Percentiles rank a stretch among this genome's conserved stretches.
Evolutionary conservation across 1,284 basidiomycete species (phyloP).

Genomic region (Cystobasidiaceae sp.): DNA sequence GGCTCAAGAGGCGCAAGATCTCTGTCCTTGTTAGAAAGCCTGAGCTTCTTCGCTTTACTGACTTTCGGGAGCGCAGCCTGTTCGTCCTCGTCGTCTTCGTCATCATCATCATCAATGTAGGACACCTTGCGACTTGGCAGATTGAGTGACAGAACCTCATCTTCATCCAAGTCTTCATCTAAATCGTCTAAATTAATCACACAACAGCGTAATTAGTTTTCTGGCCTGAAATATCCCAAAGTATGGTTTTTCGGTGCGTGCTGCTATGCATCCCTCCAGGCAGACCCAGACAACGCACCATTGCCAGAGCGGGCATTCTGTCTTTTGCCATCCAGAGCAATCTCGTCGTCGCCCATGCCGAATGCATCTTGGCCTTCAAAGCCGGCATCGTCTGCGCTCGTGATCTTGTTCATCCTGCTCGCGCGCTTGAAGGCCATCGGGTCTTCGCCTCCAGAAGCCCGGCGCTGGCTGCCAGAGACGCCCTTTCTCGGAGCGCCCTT

Average conservation of each 20-base stretch:
- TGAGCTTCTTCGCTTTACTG: not conserved
- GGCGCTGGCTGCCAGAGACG: slow-evolving; percentile 3
- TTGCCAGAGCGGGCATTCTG: slow-evolving; percentile 7
- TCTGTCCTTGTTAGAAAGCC: slow-evolving; percentile 30
- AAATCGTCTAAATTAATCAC: slow-evolving; percentile 31
- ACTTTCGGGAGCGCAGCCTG: not conserved
- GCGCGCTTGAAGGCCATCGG: slow-evolving; percentile 14
- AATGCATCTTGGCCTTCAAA: slow-evolving; percentile 29
- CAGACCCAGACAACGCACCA: not conserved
- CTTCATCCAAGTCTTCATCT: slow-evolving; percentile 28
- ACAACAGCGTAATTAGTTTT: too few relatives aligned
- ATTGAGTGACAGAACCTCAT: slow-evolving; percentile 14
- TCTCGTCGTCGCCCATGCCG: slow-evolving; percentile 23
- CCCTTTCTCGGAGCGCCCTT: slow-evolving; percentile 11
- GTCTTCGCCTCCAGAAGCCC: not conserved
- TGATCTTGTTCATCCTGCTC: slow-evolving; percentile 23
- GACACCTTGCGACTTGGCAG: slow-evolving; percentile 14
- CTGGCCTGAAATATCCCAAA: too few relatives aligned
- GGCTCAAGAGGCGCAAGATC: slow-evolving; percentile 17
- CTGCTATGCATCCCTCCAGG: not conserved
- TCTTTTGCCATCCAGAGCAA: slow-evolving; percentile 6
- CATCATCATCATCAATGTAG: slow-evolving; percentile 20
- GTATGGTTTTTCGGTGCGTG: too few relatives aligned
- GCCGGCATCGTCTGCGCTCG: slow-evolving; percentile 9
- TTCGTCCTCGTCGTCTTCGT: too few relatives aligned